phyloP scores from a whole-genome alignment of 805 yeast genomes.

The Candida hispaniensis region DNA sequence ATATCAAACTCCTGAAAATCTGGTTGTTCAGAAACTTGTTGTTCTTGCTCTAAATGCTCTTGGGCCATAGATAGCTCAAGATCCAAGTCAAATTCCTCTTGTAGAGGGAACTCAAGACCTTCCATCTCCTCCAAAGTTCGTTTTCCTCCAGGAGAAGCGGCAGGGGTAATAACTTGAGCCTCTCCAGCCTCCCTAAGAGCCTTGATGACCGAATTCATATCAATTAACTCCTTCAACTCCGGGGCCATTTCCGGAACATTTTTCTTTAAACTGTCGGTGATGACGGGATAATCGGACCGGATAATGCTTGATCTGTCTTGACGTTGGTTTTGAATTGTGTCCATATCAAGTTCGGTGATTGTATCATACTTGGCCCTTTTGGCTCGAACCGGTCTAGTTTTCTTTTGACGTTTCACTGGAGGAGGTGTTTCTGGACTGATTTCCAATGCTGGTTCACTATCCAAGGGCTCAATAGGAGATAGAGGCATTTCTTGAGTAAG shows the following conservation, averaged over 20 bases:
- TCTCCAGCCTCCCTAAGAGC: conserved; percentile 9
- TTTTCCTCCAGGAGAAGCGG: conserved; percentile 13
- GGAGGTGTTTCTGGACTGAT: conserved; percentile 12
- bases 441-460: conserved; percentile 4
- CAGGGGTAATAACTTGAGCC: conserved; percentile 15
- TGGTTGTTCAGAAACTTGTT: too few species aligned
- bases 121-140: conserved; percentile 12
- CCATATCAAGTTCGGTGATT: conserved; percentile 14
- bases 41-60: too few species aligned
- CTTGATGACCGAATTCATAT: conserved; percentile 1
- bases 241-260: background rate
- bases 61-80: conserved; percentile 6
- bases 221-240: conserved; percentile 2
- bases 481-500: conserved; percentile 11
- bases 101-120: background rate
- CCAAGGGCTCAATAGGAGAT: conserved; percentile 15
- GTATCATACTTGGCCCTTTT: conserved; percentile 15
- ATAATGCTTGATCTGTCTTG: conserved; percentile 10
- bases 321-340: conserved; percentile 11
- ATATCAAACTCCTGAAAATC: too few species aligned
- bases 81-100: background rate
- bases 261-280: too few species aligned
- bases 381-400: conserved; percentile 9
- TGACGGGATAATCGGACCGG: conserved; percentile 6
- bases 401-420: background rate